Percentiles rank a stretch among this genome's conserved stretches.
These are phyloP conservation scores for Pholiota conissans DNA, from an alignment of 768 basidiomycete species.

Conservation along the genomic window DNA sequence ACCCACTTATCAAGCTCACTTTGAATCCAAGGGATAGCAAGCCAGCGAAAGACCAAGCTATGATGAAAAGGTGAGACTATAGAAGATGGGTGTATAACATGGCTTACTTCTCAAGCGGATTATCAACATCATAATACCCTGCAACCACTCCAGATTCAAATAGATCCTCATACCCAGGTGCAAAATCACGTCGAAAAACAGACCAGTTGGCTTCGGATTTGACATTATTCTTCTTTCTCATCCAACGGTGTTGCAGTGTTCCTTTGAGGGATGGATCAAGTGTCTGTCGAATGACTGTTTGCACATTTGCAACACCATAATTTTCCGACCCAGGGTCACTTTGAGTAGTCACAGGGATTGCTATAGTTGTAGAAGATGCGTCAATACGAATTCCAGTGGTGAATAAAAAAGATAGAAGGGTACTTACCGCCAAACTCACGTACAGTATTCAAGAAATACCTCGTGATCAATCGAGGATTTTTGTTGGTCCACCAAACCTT, in stretches of 20 bases:
- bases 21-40: conserved; percentile 34
- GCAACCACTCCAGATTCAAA: conserved; percentile 28
- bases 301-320: conserved; percentile 43
- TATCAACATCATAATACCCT: conserved; percentile 28
- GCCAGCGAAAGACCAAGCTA: conserved; percentile 34
- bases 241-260: conserved; percentile 42
- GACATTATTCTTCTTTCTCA: conserved; percentile 35
- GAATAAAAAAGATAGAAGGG: conserved; percentile 2
- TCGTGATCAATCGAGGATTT: conserved; percentile 31
- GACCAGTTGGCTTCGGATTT: conserved; percentile 46
- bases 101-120: conserved; percentile 23
- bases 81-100: background rate
- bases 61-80: too few relatives aligned
- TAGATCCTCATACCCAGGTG: conserved; percentile 35
- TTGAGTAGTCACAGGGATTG: conserved; percentile 40
- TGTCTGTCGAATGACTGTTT: conserved; percentile 36
- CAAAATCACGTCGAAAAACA: conserved; percentile 27
- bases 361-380: conserved; percentile 17
- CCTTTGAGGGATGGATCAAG: conserved; percentile 37
- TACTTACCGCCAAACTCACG: conserved; percentile 17
- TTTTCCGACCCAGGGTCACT: conserved; percentile 47
- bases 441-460: conserved; percentile 33
- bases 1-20: conserved; percentile 31
- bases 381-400: conserved; percentile 1
- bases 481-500: conserved; percentile 44